Percentiles rank a stretch among this genome's conserved stretches.
These are phyloP conservation scores for Lentinula detonsa DNA, from an alignment of 768 basidiomycete genomes.

Conservation along the genomic window DNA sequence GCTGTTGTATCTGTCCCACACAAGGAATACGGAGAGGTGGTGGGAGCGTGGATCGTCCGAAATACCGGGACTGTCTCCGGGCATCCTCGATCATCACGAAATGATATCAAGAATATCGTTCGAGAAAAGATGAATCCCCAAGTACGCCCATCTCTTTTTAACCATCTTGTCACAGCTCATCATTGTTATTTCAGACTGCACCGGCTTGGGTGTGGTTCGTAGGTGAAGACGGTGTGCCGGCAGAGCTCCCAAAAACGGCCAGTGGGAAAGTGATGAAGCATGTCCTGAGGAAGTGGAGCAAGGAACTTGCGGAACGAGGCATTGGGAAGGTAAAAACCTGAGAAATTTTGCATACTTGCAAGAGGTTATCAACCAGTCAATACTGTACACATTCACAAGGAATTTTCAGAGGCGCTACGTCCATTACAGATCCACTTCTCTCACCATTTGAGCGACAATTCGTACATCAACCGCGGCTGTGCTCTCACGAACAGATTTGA, in stretches of 20 bases:
- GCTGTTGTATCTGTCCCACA: constrained; percentile 73
- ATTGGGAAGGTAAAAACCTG: not conserved
- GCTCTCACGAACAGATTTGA: not conserved
- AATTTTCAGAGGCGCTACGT: not conserved
- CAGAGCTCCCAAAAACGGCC: constrained; percentile 75
- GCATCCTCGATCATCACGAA: constrained; percentile 29
- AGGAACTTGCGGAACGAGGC: constrained; percentile 38
- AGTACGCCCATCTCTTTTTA: constrained; percentile 29
- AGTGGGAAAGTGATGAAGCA: constrained; percentile 89
- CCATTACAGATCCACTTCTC: not conserved
- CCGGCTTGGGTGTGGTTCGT: constrained; percentile 83
- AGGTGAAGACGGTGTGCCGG: constrained; percentile 52
- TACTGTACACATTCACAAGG: not conserved
- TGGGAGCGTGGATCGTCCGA: constrained; percentile 72
- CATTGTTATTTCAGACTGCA: constrained; percentile 47
- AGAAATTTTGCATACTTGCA: not conserved
- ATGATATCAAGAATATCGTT: constrained; percentile 51
- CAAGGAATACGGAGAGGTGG: constrained; percentile 64
- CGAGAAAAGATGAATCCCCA: constrained; percentile 69
- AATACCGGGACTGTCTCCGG: constrained; percentile 27
- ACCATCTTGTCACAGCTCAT: constrained; percentile 3
- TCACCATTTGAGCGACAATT: not conserved
- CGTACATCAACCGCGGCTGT: not conserved
- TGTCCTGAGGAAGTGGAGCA: constrained; percentile 64
- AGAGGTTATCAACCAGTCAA: not conserved